These are phyloP conservation scores for Fusarium sp. DNA, from an alignment of 2,329 filamentous ascomycete genomes.

Conservation along the genomic window DNA sequence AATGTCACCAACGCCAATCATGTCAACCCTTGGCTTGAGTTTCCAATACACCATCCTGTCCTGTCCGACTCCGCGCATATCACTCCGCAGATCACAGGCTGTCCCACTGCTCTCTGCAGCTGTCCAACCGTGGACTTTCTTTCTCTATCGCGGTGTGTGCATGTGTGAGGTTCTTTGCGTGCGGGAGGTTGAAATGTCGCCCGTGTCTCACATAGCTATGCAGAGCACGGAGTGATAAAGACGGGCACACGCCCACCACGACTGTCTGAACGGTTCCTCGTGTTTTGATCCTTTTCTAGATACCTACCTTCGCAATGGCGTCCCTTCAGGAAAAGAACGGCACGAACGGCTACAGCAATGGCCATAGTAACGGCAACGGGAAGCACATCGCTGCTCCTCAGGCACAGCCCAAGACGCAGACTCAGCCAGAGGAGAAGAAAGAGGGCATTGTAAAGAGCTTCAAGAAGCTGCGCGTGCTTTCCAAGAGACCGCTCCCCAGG, in stretches of 20 bases:
- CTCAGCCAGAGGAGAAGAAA: constrained; percentile 39
- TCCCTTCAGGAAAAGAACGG: constrained; percentile 46
- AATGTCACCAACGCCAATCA: background rate
- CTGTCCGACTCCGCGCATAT: background rate
- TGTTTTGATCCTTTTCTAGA: background rate
- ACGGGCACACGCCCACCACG: constrained; percentile 4
- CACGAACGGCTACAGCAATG: background rate
- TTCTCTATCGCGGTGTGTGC: background rate
- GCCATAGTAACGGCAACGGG: constrained; percentile 40
- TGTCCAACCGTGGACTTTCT: background rate
- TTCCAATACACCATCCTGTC: background rate
- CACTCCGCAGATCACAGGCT: background rate
- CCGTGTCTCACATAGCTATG: background rate
- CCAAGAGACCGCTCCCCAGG: constrained; percentile 72
- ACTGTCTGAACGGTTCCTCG: background rate
- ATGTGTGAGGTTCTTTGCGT: background rate
- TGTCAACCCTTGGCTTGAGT: background rate
- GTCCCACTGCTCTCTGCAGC: too few relatives aligned
- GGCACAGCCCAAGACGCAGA: background rate
- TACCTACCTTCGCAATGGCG: constrained; percentile 28
- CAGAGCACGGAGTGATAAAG: constrained; percentile 18
- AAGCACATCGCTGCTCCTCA: background rate
- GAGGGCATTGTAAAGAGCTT: constrained; percentile 48
- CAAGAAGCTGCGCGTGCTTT: constrained; percentile 58
- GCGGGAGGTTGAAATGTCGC: background rate